Conservation (phyloP, 1,284 basidiomycete species). For the Crucibulum cyathiforme region DNA sequence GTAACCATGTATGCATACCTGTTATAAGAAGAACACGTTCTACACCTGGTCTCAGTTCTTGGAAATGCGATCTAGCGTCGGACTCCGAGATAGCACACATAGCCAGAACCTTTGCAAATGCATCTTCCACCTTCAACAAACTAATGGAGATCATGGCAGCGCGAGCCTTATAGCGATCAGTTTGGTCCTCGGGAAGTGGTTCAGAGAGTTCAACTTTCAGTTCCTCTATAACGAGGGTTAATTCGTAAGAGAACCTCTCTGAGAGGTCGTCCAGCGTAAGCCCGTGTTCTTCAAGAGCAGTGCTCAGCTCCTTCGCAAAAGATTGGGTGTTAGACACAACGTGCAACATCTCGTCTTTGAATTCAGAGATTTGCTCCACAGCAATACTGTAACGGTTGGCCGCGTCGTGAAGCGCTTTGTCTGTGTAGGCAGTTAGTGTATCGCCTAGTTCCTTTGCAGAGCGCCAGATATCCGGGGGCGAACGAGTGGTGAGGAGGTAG, state of each 20-base stretch:
- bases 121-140: slow-evolving; percentile 24
- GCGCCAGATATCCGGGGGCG: slow-evolving; percentile 2
- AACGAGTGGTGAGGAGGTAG: neutral
- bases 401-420: slow-evolving; percentile 6
- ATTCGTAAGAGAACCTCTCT: slow-evolving; percentile 16
- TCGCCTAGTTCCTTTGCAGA: slow-evolving; percentile 5
- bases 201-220: slow-evolving; percentile 24
- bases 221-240: slow-evolving; percentile 20
- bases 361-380: slow-evolving; percentile 12
- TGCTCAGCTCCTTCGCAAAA: slow-evolving; percentile 9
- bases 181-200: slow-evolving; percentile 26
- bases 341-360: slow-evolving; percentile 11
- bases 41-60: slow-evolving; percentile 19
- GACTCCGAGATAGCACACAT: slow-evolving; percentile 21
- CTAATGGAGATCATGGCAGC: slow-evolving; percentile 12
- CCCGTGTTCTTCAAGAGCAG: neutral
- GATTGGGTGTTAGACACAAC: slow-evolving; percentile 8
- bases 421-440: slow-evolving; percentile 1
- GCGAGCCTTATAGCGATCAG: slow-evolving; percentile 24
- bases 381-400: slow-evolving; percentile 8
- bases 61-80: slow-evolving; percentile 21
- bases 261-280: slow-evolving; percentile 15
- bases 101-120: slow-evolving; percentile 20
- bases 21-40: slow-evolving; percentile 20
- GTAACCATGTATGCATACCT: slow-evolving; percentile 13